These are phyloP conservation scores for Cardamine occulta DNA, from an alignment of 345 rosid genomes.

Conservation along the genomic window DNA sequence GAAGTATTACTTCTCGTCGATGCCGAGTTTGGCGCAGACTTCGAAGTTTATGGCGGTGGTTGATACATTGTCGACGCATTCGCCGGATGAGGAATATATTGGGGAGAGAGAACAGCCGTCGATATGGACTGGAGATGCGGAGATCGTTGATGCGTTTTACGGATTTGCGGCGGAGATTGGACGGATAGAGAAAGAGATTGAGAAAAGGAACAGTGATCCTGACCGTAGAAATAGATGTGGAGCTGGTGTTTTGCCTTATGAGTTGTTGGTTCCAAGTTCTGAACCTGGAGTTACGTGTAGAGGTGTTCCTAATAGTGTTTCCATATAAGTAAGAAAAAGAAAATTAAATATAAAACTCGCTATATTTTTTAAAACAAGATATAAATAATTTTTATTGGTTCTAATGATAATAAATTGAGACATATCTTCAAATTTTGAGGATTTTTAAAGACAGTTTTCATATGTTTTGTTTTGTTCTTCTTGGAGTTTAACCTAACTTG, in stretches of 20 bases:
- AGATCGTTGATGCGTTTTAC: conserved; percentile 74
- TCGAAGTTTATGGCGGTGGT: conserved; percentile 97
- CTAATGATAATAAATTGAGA: background rate
- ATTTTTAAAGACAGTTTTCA: no score
- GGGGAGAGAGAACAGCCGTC: conserved; percentile 93
- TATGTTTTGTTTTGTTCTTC: no score
- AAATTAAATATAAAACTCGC: background rate
- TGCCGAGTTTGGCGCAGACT: conserved; percentile 87
- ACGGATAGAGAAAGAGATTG: conserved; percentile 81
- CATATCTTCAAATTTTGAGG: no score
- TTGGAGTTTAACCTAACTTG: conserved; percentile 9
- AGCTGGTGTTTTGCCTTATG: conserved; percentile 95
- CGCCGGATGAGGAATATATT: conserved; percentile 93
- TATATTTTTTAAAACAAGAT: background rate
- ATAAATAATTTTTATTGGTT: background rate
- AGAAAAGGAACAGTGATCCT: conserved; percentile 69
- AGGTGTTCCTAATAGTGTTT: conserved; percentile 95
- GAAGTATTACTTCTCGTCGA: conserved; percentile 67
- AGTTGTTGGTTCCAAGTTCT: conserved; percentile 84
- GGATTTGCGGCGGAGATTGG: conserved; percentile 75
- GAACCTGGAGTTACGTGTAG: conserved; percentile 95
- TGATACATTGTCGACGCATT: conserved; percentile 88
- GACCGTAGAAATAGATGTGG: conserved; percentile 77
- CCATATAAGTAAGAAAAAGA: conserved; percentile 50
- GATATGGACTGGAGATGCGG: conserved; percentile 74